phyloP scores from a whole-genome alignment of 306 rosid genomes.

The Cicer judaicum region DNA sequence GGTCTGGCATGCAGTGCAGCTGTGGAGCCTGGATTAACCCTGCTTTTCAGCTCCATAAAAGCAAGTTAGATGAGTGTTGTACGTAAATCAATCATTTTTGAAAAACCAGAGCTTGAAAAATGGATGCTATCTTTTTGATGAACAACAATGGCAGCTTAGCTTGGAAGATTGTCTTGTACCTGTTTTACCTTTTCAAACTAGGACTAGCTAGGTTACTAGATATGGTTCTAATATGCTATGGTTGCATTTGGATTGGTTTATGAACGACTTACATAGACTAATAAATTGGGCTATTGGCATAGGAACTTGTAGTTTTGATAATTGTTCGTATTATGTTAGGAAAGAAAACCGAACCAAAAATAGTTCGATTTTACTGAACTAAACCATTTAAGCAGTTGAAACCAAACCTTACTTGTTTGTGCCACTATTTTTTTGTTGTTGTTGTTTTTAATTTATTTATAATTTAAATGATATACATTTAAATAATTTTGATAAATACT shows the following conservation, averaged over 20 bases:
- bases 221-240: not conserved
- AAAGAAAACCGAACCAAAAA: too few species aligned
- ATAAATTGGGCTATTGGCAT: not conserved
- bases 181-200: not conserved
- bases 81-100: slow-evolving; percentile 32
- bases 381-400: too few species aligned
- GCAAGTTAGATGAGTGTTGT: slow-evolving; percentile 72
- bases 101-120: slow-evolving; percentile 32
- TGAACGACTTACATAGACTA: not conserved
- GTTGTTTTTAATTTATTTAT: too few species aligned
- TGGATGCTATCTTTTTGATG: slow-evolving; percentile 1
- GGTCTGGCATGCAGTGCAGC: slow-evolving; percentile 92
- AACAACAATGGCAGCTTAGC: slow-evolving; percentile 11
- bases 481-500: too few species aligned
- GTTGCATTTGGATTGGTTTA: not conserved
- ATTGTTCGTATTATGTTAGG: too few species aligned
- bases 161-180: slow-evolving; percentile 26
- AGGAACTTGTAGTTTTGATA: not conserved
- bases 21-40: slow-evolving; percentile 93
- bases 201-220: not conserved
- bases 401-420: too few species aligned
- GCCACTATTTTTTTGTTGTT: too few species aligned
- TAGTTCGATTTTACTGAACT: too few species aligned
- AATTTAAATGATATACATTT: too few species aligned
- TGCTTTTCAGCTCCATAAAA: slow-evolving; percentile 85